These are phyloP conservation scores for Trifolium repens DNA, from an alignment of 306 rosid genomes.

Conservation along the genomic window DNA sequence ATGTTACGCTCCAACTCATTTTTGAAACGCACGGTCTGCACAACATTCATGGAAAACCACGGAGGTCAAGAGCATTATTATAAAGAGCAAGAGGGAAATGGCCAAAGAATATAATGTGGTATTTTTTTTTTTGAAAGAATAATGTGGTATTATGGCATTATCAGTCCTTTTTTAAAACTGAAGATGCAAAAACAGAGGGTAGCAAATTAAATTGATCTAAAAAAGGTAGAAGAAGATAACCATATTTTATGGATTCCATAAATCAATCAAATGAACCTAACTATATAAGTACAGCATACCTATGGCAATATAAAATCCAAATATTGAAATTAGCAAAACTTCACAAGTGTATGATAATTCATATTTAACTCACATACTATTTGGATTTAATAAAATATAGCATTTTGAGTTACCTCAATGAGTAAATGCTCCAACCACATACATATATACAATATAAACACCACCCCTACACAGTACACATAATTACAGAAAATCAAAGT, in stretches of 20 bases:
- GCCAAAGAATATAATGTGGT: conserved; percentile 1
- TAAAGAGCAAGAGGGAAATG: background rate
- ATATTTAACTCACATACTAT: background rate
- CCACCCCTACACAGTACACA: background rate
- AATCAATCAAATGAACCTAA: conserved; percentile 21
- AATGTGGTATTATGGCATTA: background rate
- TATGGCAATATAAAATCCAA: conserved; percentile 12
- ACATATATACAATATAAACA: conserved; percentile 2
- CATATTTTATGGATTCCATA: background rate
- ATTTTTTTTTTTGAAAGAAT: background rate
- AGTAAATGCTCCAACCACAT: conserved; percentile 10
- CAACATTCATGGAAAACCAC: conserved; percentile 29
- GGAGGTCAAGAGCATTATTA: conserved; percentile 2
- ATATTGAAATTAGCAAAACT: conserved; percentile 20
- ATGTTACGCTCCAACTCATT: conserved; percentile 97
- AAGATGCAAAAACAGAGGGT: background rate
- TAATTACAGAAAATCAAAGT: background rate
- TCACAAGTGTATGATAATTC: background rate
- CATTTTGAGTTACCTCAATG: background rate
- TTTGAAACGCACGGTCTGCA: conserved; percentile 93
- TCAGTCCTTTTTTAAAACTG: background rate
- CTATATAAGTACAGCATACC: background rate
- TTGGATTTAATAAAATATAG: background rate
- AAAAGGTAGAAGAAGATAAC: conserved; percentile 15
- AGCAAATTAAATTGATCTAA: conserved; percentile 5